A percentile compares a stretch with the other conserved stretches of the same genome.
Conservation (phyloP, 164 flowering plant genomes). For the Magnolia kwangsiensis region DNA sequence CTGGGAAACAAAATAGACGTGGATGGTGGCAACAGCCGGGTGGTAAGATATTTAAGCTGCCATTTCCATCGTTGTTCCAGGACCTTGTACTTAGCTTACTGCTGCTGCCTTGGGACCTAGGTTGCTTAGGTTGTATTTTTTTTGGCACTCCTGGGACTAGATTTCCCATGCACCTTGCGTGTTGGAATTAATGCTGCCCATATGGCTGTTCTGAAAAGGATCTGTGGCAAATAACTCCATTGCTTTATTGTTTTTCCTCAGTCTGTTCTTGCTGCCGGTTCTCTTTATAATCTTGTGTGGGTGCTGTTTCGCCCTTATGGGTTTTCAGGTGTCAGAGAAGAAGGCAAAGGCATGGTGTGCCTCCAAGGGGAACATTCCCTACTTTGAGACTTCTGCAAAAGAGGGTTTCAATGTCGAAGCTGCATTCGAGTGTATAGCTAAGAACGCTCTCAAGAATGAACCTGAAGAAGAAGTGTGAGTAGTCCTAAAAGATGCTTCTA, state of each 20-base stretch:
- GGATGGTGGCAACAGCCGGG: conserved; percentile 92
- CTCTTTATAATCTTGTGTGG: background rate
- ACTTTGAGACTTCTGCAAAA: conserved; percentile 91
- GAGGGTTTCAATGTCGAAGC: conserved; percentile 90
- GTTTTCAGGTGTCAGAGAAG: conserved; percentile 77
- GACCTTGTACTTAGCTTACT: no score
- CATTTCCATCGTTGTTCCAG: no score
- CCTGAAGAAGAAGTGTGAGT: conserved; percentile 88
- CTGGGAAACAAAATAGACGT: conserved; percentile 88
- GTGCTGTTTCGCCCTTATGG: background rate
- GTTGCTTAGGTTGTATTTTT: background rate
- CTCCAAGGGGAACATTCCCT: conserved; percentile 88
- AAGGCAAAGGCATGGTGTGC: conserved; percentile 95
- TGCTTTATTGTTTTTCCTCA: background rate
- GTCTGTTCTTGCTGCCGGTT: background rate
- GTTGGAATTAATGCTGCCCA: background rate
- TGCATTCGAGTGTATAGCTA: conserved; percentile 82
- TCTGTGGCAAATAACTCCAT: background rate
- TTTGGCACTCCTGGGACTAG: background rate
- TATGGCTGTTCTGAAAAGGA: no score
- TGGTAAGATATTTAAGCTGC: conserved; percentile 37
- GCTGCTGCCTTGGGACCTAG: background rate
- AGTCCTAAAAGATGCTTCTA: background rate
- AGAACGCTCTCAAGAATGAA: conserved; percentile 80
- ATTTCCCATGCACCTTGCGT: background rate